Conservation (phyloP, 2,329 filamentous ascomycete species). For the Colletotrichum lindemuthianum region DNA sequence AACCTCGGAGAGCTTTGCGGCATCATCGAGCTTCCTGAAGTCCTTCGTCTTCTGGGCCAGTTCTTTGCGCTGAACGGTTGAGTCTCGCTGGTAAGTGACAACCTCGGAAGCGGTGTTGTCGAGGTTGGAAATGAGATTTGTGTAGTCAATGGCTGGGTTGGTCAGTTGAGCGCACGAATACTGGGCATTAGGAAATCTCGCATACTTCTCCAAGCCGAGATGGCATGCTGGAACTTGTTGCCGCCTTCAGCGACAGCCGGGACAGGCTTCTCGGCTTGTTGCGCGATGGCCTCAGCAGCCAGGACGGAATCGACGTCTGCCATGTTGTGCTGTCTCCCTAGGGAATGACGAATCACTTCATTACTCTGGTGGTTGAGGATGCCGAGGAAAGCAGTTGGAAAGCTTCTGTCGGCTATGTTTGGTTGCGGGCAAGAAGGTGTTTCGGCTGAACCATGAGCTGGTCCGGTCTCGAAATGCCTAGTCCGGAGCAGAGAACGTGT, state of each 20-base stretch:
- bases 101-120: constrained; percentile 96
- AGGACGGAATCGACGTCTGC: constrained; percentile 37
- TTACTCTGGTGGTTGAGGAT: constrained; percentile 7
- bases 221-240: constrained; percentile 97
- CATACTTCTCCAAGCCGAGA: constrained; percentile 93
- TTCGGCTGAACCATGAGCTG: constrained; percentile 29
- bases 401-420: constrained; percentile 10
- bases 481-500: constrained; percentile 30
- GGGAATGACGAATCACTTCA: constrained; percentile 21
- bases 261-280: constrained; percentile 13
- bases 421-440: constrained; percentile 8
- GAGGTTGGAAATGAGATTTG: constrained; percentile 82
- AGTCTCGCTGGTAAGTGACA: constrained; percentile 90
- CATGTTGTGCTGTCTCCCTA: constrained; percentile 35
- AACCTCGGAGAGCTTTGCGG: constrained; percentile 85
- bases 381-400: constrained; percentile 4
- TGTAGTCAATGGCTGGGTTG: constrained; percentile 82
- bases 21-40: constrained; percentile 92
- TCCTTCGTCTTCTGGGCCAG: constrained; percentile 99
- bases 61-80: constrained; percentile 95
- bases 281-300: constrained; percentile 31
- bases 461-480: neutral
- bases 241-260: constrained; percentile 61
- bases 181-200: neutral
- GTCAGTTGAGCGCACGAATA: constrained; percentile 31